Evolutionary conservation across 164 flowering plant species (phyloP).

Genomic region (Kalanchoe fedtschenkoi): DNA sequence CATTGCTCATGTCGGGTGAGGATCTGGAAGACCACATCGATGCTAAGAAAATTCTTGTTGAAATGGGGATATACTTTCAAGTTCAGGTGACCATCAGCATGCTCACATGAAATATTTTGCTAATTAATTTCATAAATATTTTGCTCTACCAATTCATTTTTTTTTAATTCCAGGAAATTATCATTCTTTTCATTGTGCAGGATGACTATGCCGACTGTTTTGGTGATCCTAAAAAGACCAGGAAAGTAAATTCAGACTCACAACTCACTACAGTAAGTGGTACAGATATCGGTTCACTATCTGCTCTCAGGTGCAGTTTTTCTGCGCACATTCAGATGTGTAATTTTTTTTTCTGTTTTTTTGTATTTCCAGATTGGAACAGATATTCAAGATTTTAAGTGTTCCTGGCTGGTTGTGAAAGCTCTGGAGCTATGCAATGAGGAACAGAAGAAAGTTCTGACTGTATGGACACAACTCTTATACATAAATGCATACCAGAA

Average conservation of each 20-base stretch:
- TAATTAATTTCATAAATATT: too few species aligned
- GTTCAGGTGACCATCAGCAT: conserved; percentile 54
- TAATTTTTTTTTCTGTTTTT: background rate
- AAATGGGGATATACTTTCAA: conserved; percentile 96
- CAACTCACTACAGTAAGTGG: background rate
- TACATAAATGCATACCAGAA: background rate
- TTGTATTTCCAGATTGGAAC: conserved; percentile 68
- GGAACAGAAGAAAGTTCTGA: conserved; percentile 61
- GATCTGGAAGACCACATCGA: conserved; percentile 58
- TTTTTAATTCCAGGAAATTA: background rate
- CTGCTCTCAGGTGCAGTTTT: background rate
- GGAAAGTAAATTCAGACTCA: conserved; percentile 56
- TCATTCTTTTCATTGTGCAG: conserved; percentile 19
- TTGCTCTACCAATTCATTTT: too few species aligned
- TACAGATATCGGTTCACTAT: background rate
- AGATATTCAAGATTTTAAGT: conserved; percentile 93
- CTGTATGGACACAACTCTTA: conserved; percentile 28
- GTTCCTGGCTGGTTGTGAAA: conserved; percentile 96
- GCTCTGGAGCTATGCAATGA: conserved; percentile 67
- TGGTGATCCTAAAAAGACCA: conserved; percentile 70
- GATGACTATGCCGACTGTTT: conserved; percentile 93
- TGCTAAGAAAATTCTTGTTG: conserved; percentile 71
- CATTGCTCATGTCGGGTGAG: conserved; percentile 80
- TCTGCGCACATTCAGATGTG: background rate
- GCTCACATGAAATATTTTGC: background rate